phyloP scores from a whole-genome alignment of 140 eudicot genomes.

The Oenanthe javanica region DNA sequence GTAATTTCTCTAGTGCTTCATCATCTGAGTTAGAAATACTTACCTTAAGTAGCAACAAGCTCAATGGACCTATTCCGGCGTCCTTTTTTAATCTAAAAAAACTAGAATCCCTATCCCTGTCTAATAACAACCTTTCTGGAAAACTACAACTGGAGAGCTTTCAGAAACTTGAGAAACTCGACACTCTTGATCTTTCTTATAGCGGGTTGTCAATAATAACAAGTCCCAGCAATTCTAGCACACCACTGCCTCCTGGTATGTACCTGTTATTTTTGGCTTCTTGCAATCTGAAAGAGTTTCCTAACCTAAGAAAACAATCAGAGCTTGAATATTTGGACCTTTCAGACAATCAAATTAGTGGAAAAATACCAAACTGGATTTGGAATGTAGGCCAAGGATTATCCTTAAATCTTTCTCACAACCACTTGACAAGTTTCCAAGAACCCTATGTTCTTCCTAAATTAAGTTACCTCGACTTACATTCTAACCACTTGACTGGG shows the following conservation, averaged over 20 bases:
- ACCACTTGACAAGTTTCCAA: slow-evolving; percentile 23
- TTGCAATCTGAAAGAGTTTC: not conserved
- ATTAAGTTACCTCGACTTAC: slow-evolving; percentile 30
- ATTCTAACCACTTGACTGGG: slow-evolving; percentile 40
- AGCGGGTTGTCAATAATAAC: slow-evolving; percentile 33
- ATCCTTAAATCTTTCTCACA: slow-evolving; percentile 35
- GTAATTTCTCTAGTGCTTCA: slow-evolving; percentile 15
- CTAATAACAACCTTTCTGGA: slow-evolving; percentile 45
- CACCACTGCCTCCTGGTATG: not conserved
- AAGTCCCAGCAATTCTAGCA: not conserved
- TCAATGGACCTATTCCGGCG: slow-evolving; percentile 42
- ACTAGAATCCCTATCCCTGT: slow-evolving; percentile 31
- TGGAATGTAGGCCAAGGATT: slow-evolving; percentile 26
- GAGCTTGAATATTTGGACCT: slow-evolving; percentile 30
- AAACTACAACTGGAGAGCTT: slow-evolving; percentile 14
- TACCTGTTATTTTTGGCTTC: slow-evolving; percentile 6
- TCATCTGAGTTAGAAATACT: slow-evolving; percentile 30
- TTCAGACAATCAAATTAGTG: slow-evolving; percentile 46
- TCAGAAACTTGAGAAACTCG: slow-evolving; percentile 24
- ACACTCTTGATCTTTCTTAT: slow-evolving; percentile 48
- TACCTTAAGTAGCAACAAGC: slow-evolving; percentile 41
- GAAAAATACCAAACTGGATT: slow-evolving; percentile 52
- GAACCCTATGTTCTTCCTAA: slow-evolving; percentile 18
- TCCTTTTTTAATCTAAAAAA: slow-evolving; percentile 31
- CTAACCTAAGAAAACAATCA: slow-evolving; percentile 28